Percentiles rank a stretch among this genome's conserved stretches.
phyloP scores from a whole-genome alignment of 768 basidiomycete genomes.

The Agrocybe praecox region DNA sequence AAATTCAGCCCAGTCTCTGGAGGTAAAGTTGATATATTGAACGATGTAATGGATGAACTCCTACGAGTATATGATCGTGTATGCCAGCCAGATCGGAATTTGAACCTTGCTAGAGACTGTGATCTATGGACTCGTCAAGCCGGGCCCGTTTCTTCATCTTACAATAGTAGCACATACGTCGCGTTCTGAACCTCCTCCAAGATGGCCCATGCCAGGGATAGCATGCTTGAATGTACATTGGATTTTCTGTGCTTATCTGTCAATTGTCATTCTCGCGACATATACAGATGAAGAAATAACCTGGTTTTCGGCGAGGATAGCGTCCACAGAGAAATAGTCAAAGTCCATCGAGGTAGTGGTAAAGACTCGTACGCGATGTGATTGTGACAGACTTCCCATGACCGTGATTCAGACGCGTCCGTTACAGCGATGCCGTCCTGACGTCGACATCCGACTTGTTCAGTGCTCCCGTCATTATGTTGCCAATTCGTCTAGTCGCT shows the following conservation, averaged over 20 bases:
- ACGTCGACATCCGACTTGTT: not conserved
- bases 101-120: constrained; percentile 74
- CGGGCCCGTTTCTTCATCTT: not conserved
- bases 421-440: constrained; percentile 12
- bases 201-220: constrained; percentile 85
- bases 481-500: constrained; percentile 10
- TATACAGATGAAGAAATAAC: constrained; percentile 34
- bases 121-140: constrained; percentile 53
- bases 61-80: constrained; percentile 82
- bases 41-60: not conserved
- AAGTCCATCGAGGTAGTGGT: constrained; percentile 65
- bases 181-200: constrained; percentile 83
- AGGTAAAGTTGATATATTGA: constrained; percentile 1
- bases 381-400: constrained; percentile 9
- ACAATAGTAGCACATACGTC: constrained; percentile 58
- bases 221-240: constrained; percentile 91
- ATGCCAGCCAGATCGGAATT: constrained; percentile 90
- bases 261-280: not conserved
- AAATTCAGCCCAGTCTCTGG: constrained; percentile 88
- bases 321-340: constrained; percentile 91
- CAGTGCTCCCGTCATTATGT: constrained; percentile 6
- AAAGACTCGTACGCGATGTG: constrained; percentile 2
- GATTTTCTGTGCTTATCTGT: constrained; percentile 62
- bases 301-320: constrained; percentile 92
- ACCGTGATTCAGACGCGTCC: constrained; percentile 9